phyloP scores from a whole-genome alignment of 108 stramenopile genomes.

The Cyclotella sp. region DNA sequence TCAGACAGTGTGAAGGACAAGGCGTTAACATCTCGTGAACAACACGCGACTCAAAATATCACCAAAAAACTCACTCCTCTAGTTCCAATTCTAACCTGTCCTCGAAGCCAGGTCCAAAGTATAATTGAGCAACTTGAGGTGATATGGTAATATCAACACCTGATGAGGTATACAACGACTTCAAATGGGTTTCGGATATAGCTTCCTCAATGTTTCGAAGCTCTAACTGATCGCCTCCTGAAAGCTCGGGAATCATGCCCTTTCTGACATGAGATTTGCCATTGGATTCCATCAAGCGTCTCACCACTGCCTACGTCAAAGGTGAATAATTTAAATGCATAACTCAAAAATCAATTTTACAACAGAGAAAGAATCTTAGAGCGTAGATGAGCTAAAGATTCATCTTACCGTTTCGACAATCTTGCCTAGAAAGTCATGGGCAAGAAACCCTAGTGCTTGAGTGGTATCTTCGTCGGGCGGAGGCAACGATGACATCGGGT shows the following conservation, averaged over 20 bases:
- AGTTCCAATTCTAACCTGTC: slow-evolving; percentile 83
- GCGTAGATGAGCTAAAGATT: neutral
- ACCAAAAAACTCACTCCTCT: slow-evolving; percentile 63
- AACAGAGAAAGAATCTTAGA: neutral
- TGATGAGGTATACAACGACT: slow-evolving; percentile 58
- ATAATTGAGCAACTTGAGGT: slow-evolving; percentile 66
- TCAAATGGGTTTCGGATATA: slow-evolving; percentile 59
- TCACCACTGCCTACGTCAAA: slow-evolving; percentile 42
- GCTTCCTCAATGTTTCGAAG: slow-evolving; percentile 61
- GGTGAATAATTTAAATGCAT: neutral
- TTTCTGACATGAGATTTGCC: slow-evolving; percentile 24
- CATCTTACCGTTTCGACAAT: slow-evolving; percentile 79
- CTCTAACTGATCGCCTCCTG: slow-evolving; percentile 59
- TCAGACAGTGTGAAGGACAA: neutral
- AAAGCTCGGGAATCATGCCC: slow-evolving; percentile 55
- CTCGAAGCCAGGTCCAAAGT: slow-evolving; percentile 91
- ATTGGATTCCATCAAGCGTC: slow-evolving; percentile 21
- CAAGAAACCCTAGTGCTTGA: slow-evolving; percentile 80
- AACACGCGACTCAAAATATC: neutral
- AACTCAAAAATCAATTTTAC: slow-evolving; percentile 10
- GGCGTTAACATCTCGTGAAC: neutral
- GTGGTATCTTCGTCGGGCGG: slow-evolving; percentile 81
- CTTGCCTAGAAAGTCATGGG: slow-evolving; percentile 80
- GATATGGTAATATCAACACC: slow-evolving; percentile 29
- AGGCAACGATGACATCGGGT: slow-evolving; percentile 57